Evolutionary conservation across 495 filamentous ascomycete genomes (phyloP), one percentile per base, ranked within the genome.

Genomic region (Sordaria brevicollis): DNA sequence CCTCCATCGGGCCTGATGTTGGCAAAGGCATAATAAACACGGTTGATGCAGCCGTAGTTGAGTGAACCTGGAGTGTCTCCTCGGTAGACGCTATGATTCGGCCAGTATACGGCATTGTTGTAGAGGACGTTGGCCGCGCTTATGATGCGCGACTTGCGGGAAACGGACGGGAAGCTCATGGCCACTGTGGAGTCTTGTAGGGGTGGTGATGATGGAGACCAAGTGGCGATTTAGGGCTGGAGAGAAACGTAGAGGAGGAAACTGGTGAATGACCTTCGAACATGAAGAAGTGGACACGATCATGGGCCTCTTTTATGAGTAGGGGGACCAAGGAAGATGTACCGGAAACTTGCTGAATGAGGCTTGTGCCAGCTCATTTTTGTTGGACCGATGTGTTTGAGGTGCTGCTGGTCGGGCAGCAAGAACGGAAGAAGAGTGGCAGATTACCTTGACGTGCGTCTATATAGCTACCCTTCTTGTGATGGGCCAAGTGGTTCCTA

Each of bases 21-120:
- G 73, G 92, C 92, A 86, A 93, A 96, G 66, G 93, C 92, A 78
- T 97, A 97, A 76, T 94, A 96, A 41, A 96, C 87, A 75, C 94
- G 91, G 68, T 92, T 85, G 68, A 86, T 82, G 70, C 83, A 86
- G 41, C 79, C 77, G 72, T 85, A 85, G 78, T 92, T 90, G 70
- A 97, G 79, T 17, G 88, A 88, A 0, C 90, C 92, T 2, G 93
- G 93, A 25, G 92, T 88, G 71, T 92, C 89, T 74, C 91, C 87
- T 68, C 85, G 84, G 78, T 95, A 94, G 36, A 94, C 87, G 65
- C 89, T 84, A 86, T 90, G 92, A 78, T 95, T 96, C 4, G 93
- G 92, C 82, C 93, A 96, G 79, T 95, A 96, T n/a, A 92, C 90
- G 25, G 90, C 93, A 79, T 96, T 96, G 69, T 82, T 85, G 75